Conservation (phyloP, 495 filamentous ascomycete species). For the Aspergillus egyptiacus region DNA sequence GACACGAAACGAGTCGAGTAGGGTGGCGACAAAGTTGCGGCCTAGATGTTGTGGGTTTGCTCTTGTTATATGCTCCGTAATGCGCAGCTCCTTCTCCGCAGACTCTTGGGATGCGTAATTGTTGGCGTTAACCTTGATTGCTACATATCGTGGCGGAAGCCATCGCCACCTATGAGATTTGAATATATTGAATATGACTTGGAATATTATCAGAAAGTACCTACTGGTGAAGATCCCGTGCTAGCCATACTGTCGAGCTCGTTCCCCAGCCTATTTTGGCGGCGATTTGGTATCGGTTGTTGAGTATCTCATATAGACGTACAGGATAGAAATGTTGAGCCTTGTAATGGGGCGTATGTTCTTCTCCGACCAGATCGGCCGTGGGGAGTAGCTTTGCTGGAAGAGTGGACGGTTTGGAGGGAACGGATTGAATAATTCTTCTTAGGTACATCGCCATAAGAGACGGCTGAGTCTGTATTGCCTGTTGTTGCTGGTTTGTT, state of each 20-base stretch:
- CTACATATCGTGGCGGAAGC: constrained; percentile 22
- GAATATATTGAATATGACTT: constrained; percentile 7
- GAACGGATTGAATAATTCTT: constrained; percentile 15
- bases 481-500: too few relatives aligned
- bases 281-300: constrained; percentile 33
- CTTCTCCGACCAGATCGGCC: constrained; percentile 15
- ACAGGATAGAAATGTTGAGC: constrained; percentile 38
- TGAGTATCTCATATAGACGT: constrained; percentile 34
- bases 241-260: constrained; percentile 44
- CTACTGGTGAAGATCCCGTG: constrained; percentile 33
- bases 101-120: constrained; percentile 17
- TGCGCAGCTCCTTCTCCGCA: constrained; percentile 24
- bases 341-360: constrained; percentile 28
- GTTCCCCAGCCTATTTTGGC: constrained; percentile 44
- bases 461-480: too few relatives aligned
- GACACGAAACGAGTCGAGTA: constrained; percentile 30
- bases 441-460: constrained; percentile 13
- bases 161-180: constrained; percentile 22
- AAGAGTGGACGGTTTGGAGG: constrained; percentile 10
- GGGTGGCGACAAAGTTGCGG: constrained; percentile 20
- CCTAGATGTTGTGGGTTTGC: constrained; percentile 20
- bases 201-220: constrained; percentile 13
- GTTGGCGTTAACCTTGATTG: constrained; percentile 24
- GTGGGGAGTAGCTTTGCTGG: constrained; percentile 12
- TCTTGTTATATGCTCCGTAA: constrained; percentile 21